These are phyloP conservation scores for Glutinoglossum americanum DNA, from an alignment of 495 filamentous ascomycete genomes.

Conservation along the genomic window DNA sequence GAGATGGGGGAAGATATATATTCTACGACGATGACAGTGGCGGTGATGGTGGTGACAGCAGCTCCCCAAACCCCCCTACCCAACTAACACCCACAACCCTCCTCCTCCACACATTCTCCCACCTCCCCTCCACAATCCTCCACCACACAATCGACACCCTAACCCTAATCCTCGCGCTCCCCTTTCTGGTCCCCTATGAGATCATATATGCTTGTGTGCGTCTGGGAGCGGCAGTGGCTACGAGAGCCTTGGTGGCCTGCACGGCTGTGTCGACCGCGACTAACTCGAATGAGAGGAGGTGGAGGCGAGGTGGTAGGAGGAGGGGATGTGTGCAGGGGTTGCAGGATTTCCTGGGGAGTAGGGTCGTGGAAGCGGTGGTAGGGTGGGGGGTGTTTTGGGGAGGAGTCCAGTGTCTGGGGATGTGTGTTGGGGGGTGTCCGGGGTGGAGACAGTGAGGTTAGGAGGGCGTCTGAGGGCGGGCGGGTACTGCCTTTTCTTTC, in stretches of 20 bases:
- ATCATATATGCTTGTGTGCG: background rate
- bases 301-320: background rate
- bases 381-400: background rate
- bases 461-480: no score
- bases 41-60: background rate
- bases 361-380: background rate
- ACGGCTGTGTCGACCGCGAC: no score
- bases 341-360: background rate
- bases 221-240: background rate
- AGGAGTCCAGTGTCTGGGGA: background rate
- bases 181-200: background rate
- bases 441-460: no score
- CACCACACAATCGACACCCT: background rate
- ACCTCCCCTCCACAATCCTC: background rate
- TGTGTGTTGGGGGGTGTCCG: no score
- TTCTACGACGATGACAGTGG: no score
- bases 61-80: background rate
- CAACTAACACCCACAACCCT: background rate
- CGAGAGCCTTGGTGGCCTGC: no score
- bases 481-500: no score
- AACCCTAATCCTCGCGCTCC: background rate
- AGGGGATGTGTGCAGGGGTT: background rate
- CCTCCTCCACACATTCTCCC: background rate
- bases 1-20: no score
- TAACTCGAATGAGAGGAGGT: no score